Evolutionary conservation across 768 basidiomycete species (phyloP), one percentile per base, ranked within the genome.

Genomic region (Kwoniella sp.): DNA sequence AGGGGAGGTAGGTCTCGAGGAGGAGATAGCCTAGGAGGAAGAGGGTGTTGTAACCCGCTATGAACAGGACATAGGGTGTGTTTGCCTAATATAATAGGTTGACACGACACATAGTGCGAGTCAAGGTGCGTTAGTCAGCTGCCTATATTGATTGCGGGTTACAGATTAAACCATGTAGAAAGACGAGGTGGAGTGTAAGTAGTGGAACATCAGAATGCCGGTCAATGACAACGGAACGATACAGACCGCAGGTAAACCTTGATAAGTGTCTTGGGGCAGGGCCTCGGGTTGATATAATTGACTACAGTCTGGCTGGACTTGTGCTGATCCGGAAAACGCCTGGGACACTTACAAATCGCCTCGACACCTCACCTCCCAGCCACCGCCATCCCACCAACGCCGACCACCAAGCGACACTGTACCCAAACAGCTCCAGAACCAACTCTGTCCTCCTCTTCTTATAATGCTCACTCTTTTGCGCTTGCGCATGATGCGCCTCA

Each of bases 41-140:
- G 2, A 88, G 85, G 0, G 89, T 88, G 77, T 97, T 98, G 86
- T 87, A 95, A 11, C 91, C 93, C 0, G 87, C 85, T 8, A 90
- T 85, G 93, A 94, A 97, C 20, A 93, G 80, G 37, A 93, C 87
- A 80, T 99, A 98, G 3, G 90, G 85, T 30, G 92, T 72, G 74
- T 98, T 97, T 51, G 89, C 91, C 93, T 94, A 66, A 9, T 23
- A 20, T 5, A 5, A 5, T 34, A 5, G 34, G 5, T 5, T 34
- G 41, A 45, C 5, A 20, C 41, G 20, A n/a, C n/a, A 23, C 41
- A 9, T 28, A 4, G 31, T 15, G 20, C 20, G 25, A 22, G 30
- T 23, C n/a, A 28, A 8, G 31, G 26, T 13, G 34, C 17, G 20
- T 8, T 11, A 3, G 20, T 45, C 41, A 45, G 41, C 17, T 17